Evolutionary conservation across 371 early-diverging fungal species (phyloP), one percentile per base, ranked within the genome.

Genomic region (Syncephalastrum sp.): DNA sequence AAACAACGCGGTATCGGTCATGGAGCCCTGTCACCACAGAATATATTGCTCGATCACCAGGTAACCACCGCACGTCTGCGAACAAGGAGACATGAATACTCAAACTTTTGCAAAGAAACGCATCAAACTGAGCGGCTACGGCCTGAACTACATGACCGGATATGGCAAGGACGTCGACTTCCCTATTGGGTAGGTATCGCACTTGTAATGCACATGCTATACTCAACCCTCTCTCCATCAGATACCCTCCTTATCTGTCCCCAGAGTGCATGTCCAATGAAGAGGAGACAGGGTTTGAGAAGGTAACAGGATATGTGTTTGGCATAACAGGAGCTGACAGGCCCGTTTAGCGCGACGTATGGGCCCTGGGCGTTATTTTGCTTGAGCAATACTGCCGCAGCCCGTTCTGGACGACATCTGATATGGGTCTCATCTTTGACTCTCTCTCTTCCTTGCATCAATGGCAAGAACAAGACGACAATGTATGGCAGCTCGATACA

Each of bases 141-240:
- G 89, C 21, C 68, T 88, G 16, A 75, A 72, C 56, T 76, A 82
- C 50, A 84, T 88, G 82, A 88, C 89, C 5, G 67, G 74, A 13
- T 67, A 71, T 21, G 84, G 84, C 0, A 60, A 57, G 19, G 60
- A 85, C 53, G 83, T 88, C 3, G 84, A 87, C 59, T 87, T 87
- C 60, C 85, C 86, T 1, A 75, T 88, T 53, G 85, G 86, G 76
- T 78, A 62, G 46, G 65, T 42, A 24, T 45, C 21, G 7, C 24
- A 57, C 19, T 21, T n/a, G 13, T 19, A 16, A 19, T 41, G 27
- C 21, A 3, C 21, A 16, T 16, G 13, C 16, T 44, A 19, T 7
- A 4, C 27, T 33, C 38, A 33, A 33, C 6, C 10, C 1, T 10
- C 8, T 33, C 10, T 10, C 8, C 38, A 33, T 10, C 38, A 64